phyloP scores from a whole-genome alignment of 2,329 filamentous ascomycete species.

The Dactylella cylindrospora region DNA sequence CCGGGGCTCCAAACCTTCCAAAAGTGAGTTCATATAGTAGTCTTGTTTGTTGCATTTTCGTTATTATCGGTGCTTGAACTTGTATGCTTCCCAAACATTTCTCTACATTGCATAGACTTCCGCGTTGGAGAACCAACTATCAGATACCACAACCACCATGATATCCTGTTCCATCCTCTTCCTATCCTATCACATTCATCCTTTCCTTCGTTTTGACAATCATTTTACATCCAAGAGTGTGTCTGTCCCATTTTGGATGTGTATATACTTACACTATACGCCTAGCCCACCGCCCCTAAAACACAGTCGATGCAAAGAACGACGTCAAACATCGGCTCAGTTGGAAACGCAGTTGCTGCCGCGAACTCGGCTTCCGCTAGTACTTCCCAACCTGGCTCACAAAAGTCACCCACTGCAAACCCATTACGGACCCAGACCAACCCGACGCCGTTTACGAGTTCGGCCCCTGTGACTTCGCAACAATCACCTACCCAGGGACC shows the following conservation, averaged over 20 bases:
- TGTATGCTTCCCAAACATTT: too few species aligned
- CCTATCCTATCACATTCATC: background rate
- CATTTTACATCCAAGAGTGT: too few species aligned
- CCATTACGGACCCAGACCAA: constrained; percentile 12
- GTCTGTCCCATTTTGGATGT: background rate
- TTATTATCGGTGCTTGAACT: too few species aligned
- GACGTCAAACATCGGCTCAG: constrained; percentile 28
- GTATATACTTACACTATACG: background rate
- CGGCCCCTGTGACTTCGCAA: constrained; percentile 1
- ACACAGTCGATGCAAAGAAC: constrained; percentile 13
- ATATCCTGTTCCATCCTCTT: too few species aligned
- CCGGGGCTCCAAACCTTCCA: background rate
- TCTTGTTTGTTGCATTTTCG: too few species aligned
- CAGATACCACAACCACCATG: too few species aligned
- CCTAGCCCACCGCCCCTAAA: constrained; percentile 19
- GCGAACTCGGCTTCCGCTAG: constrained; percentile 13
- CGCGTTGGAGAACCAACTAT: too few species aligned
- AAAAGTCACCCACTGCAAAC: constrained; percentile 34
- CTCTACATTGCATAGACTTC: too few species aligned
- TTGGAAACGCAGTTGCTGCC: constrained; percentile 26
- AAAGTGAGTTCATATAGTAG: constrained; percentile 12
- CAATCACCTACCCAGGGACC: constrained; percentile 57
- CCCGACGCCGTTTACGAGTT: constrained; percentile 11
- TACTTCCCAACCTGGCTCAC: constrained; percentile 14
- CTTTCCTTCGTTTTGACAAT: background rate